These are phyloP conservation scores for Dunaliella primolecta DNA, from an alignment of 139 green algal genomes.

Conservation along the genomic window DNA sequence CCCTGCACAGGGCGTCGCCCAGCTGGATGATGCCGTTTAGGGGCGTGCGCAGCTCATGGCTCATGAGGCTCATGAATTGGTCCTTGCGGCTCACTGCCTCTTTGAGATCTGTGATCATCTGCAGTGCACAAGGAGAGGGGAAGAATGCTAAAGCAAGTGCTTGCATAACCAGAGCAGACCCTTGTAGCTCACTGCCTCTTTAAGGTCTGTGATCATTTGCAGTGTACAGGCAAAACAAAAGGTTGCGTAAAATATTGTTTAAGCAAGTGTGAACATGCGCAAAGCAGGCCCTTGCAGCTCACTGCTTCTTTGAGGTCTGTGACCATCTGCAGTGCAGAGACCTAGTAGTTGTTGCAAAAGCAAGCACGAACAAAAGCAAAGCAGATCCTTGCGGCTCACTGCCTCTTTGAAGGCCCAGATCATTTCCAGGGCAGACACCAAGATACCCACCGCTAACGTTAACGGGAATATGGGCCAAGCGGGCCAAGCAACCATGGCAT, in stretches of 20 bases:
- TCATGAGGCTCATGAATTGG: conserved; percentile 71
- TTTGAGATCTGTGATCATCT: conserved; percentile 20
- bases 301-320: conserved; percentile 11
- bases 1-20: conserved; percentile 29
- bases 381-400: conserved; percentile 32
- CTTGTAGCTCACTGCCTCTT: conserved; percentile 5
- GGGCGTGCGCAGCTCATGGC: conserved; percentile 75
- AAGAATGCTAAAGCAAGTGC: no score
- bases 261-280: no score
- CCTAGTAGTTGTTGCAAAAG: no score
- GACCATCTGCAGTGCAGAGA: conserved; percentile 20
- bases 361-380: no score
- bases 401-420: conserved; percentile 8
- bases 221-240: no score
- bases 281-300: conserved; percentile 43
- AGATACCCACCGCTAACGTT: no score
- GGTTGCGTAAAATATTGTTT: no score
- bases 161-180: no score
- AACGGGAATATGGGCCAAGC: no score
- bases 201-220: conserved; percentile 19
- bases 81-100: conserved; percentile 8
- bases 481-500: no score
- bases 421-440: no score
- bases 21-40: conserved; percentile 81
- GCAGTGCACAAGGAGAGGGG: not conserved